Evolutionary conservation across 2,329 filamentous ascomycete species (phyloP), one percentile per base, ranked within the genome.

Genomic region (Aureobasidium sp.): DNA sequence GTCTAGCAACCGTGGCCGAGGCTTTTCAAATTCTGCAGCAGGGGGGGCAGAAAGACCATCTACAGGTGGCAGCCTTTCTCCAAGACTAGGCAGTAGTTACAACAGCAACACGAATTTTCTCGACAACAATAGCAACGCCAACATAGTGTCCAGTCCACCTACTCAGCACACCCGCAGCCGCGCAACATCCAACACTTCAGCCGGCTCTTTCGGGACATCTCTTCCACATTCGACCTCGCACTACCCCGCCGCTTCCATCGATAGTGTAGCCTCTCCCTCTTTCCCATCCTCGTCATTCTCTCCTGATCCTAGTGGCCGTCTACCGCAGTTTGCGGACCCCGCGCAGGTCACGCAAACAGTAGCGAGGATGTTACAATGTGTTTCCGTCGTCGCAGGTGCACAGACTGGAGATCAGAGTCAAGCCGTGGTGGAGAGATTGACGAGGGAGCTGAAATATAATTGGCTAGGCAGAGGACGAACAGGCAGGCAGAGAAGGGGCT

Each of bases 291-390:
- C 55, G 19, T 25, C 56, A 17, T 34, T 47, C 17, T 47, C 56
- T 5, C 35, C 39, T 5, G 35, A 35, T 30, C 52, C 41, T 3
- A 21, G 16, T 2, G 41, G 41, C 17, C 25, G 19, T 8, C 39
- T 14, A 34, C 66, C 32, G 60, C 60, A 34, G 53, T 55, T 38
- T 54, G 59, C 57, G 47, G 53, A 55, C n/a, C 53, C 53, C 11
- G 86, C 88, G 65, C 83, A 93, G 64, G 83, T 97, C 51, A 95
- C 93, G 0, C 90, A 97, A 61, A 95, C 91, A 61, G 90, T 96
- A 1, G 93, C 90, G 0, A 78, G 91, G 47, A 95, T 98, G 88
- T 75, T 98, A 58, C 93, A 98, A 72, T 98, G 93, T 68, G 85
- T 97, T 69, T 91, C 86, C 66, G 90, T 98, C 6, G 75, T 98